Base-by-base conservation (phyloP, 176 grass and related monocot genomes). In the Luzula sylvatica region DNA sequence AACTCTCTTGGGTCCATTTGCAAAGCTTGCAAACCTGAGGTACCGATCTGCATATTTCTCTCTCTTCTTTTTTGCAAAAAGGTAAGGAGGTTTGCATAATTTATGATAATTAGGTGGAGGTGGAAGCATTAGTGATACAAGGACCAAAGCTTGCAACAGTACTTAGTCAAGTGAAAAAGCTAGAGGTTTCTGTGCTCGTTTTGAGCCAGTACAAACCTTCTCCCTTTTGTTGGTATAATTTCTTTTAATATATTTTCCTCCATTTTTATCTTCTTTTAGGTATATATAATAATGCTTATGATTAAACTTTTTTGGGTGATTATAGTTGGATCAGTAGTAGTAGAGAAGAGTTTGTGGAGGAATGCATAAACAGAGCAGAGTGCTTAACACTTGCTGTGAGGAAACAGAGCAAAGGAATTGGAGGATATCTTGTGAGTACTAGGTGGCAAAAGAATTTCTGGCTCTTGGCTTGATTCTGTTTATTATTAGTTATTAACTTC, bases 371-470 rank as follows among this genome's bases (percentile, higher is more conserved):
- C 73, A 69, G 71, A 47, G 79, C 89, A 0, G 89, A 85, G 30
- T 95, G 89, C 70, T 66, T 85, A 51, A 95, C 89, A 25, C 67
- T 95, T 73, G 80, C 89, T 2, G 83, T 88, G 63, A 78, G 73
- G 73, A 85, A 85, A 65, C 77, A 85, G 70, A 78, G 80, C 83
- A 78, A 75, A 18, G 80, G 83, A 68, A 49, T 95, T 1, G 89
- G 89, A 3, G 89, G 89, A 0, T 95, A 88, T 73, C 76, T 85
- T 32, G 23, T 85, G 66, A 88, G 89, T 72, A 85, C 76, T 18
- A 75, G 83, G 75, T 79, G 89, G 83, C 89, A 88, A 68, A 95
- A 95, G 83, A 78, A 95, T 70, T 95, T 95, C 72, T 88, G 89
- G 89, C 70, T 95, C 21, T 61, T 88, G 26, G 89, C 89, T 11